phyloP scores from a whole-genome alignment of 2,329 filamentous ascomycete genomes.

The Neocatenulostroma microsporum region DNA sequence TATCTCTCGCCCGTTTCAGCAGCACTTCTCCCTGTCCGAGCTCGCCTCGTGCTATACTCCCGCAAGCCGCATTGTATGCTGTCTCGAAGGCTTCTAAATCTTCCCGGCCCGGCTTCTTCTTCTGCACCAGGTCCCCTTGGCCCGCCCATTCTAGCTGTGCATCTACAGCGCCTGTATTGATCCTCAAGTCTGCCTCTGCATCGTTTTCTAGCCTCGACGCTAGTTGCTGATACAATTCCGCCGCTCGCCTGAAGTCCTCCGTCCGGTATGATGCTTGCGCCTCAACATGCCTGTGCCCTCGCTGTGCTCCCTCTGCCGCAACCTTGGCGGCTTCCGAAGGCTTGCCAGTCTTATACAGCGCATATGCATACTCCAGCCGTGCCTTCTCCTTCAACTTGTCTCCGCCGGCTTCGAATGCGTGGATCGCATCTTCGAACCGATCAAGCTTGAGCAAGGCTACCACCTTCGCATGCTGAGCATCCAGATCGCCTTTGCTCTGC shows the following conservation, averaged over 20 bases:
- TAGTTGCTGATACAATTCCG: constrained; percentile 55
- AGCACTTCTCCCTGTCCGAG: constrained; percentile 57
- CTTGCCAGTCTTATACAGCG: constrained; percentile 71
- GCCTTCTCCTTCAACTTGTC: constrained; percentile 54
- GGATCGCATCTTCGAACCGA: constrained; percentile 69
- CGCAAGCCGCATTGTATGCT: constrained; percentile 72
- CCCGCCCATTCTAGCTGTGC: constrained; percentile 67
- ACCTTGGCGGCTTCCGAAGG: constrained; percentile 56
- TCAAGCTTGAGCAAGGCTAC: constrained; percentile 75
- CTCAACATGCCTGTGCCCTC: constrained; percentile 53
- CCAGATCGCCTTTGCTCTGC: constrained; percentile 50
- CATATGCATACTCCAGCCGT: constrained; percentile 66
- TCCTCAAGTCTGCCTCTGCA: constrained; percentile 66
- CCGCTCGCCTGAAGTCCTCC: constrained; percentile 63
- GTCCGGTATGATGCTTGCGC: constrained; percentile 64
- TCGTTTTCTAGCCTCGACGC: constrained; percentile 42
- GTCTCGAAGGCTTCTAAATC: constrained; percentile 71
- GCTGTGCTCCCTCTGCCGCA: constrained; percentile 33
- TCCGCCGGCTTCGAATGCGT: constrained; percentile 57
- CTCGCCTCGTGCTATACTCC: constrained; percentile 61
- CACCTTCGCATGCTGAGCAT: constrained; percentile 61
- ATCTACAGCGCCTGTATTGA: constrained; percentile 65
- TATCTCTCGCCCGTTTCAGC: constrained; percentile 60
- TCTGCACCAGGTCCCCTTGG: constrained; percentile 43
- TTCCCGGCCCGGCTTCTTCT: constrained; percentile 50